These are phyloP conservation scores for Neonectria sp. DNA, from an alignment of 2,329 filamentous ascomycete genomes.

Conservation along the genomic window DNA sequence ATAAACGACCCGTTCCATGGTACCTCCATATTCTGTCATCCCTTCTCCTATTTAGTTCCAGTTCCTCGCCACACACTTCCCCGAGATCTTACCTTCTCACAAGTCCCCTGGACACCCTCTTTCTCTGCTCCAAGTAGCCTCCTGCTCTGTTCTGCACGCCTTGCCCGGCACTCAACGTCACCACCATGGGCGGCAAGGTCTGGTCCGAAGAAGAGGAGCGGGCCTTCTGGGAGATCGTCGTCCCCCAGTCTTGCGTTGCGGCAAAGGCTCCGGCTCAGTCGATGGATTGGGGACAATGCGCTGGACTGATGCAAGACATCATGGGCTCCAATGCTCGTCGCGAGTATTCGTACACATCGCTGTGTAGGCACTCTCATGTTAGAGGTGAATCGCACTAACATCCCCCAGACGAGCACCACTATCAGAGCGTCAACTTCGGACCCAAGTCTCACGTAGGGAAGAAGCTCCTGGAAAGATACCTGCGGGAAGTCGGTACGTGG, in stretches of 20 bases:
- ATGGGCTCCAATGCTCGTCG: slow-evolving; percentile 56
- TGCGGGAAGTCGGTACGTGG: slow-evolving; percentile 42
- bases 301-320: slow-evolving; percentile 54
- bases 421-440: slow-evolving; percentile 58
- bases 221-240: slow-evolving; percentile 62
- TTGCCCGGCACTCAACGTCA: background rate
- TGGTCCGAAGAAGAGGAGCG: slow-evolving; percentile 66
- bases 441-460: slow-evolving; percentile 56
- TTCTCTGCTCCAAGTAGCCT: background rate
- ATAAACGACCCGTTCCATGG: background rate
- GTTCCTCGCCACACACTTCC: background rate
- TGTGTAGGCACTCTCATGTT: slow-evolving; percentile 46
- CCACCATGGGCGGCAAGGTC: slow-evolving; percentile 64
- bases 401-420: slow-evolving; percentile 61
- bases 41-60: background rate
- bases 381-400: slow-evolving; percentile 26
- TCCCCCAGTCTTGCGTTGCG: slow-evolving; percentile 56
- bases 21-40: background rate
- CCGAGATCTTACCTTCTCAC: slow-evolving; percentile 5
- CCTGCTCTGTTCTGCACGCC: background rate
- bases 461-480: slow-evolving; percentile 54
- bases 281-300: slow-evolving; percentile 57
- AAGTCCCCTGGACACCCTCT: background rate
- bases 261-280: slow-evolving; percentile 36
- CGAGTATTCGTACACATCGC: slow-evolving; percentile 56